Evolutionary conservation across 495 filamentous ascomycete genomes (phyloP).

Genomic region (Lasiosphaeria ovina): DNA sequence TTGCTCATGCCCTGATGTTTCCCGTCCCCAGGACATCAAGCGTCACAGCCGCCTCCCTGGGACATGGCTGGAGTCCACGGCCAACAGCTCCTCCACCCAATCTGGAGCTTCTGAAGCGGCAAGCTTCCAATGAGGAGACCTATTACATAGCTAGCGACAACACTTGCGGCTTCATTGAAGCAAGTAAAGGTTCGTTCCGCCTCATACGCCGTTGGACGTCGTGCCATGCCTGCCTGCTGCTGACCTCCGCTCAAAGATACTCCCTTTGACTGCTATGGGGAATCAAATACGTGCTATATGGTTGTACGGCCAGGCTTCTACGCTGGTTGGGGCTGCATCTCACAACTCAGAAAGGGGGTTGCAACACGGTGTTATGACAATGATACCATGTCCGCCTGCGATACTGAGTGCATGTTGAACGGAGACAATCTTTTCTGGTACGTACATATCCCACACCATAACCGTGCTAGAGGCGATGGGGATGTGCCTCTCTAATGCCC

Average conservation of each 20-base stretch:
- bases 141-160: constrained; percentile 47
- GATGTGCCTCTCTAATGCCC: too few species aligned
- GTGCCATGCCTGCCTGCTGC: too few species aligned
- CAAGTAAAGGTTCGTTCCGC: constrained; percentile 28
- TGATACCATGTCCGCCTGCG: constrained; percentile 22
- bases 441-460: neutral
- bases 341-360: too few species aligned
- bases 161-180: constrained; percentile 48
- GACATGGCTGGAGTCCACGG: constrained; percentile 19
- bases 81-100: constrained; percentile 37
- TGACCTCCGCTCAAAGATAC: too few species aligned
- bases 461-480: neutral
- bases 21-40: constrained; percentile 34
- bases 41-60: constrained; percentile 17
- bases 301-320: constrained; percentile 17
- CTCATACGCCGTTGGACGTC: neutral
- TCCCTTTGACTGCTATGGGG: too few species aligned
- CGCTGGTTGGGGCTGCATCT: too few species aligned
- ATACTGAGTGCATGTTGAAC: constrained; percentile 35
- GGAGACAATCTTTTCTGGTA: constrained; percentile 42
- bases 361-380: too few species aligned
- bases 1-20: constrained; percentile 35
- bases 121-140: constrained; percentile 24
- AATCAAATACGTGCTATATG: constrained; percentile 20
- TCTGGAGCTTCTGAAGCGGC: constrained; percentile 33